Percentiles rank a stretch among this genome's conserved stretches.
phyloP scores from a whole-genome alignment of 2,329 filamentous ascomycete species.

The Phaeosphaeria sp. region DNA sequence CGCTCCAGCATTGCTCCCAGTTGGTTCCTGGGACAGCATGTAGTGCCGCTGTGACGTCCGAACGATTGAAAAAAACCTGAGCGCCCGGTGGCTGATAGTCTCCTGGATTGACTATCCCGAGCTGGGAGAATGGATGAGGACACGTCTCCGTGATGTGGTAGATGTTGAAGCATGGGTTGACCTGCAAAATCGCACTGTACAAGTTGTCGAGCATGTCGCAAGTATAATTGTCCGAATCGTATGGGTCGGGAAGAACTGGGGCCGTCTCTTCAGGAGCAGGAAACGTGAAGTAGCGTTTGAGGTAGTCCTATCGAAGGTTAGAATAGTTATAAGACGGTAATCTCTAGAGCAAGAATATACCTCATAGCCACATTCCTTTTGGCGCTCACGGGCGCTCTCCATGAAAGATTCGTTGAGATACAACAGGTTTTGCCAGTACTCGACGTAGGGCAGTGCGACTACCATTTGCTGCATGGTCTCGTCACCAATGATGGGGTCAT shows the following conservation, averaged over 20 bases:
- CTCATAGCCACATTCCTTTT: constrained; percentile 38
- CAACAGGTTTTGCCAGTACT: constrained; percentile 51
- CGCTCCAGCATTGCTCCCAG: constrained; percentile 51
- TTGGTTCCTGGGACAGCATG: constrained; percentile 54
- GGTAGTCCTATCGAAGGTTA: no score
- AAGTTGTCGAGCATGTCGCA: constrained; percentile 52
- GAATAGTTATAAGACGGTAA: no score
- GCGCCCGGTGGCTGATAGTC: constrained; percentile 50
- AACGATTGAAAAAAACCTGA: constrained; percentile 59
- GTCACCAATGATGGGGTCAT: constrained; percentile 55
- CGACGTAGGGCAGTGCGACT: constrained; percentile 43
- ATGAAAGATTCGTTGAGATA: constrained; percentile 53
- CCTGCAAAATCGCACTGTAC: constrained; percentile 47
- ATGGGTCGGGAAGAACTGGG: constrained; percentile 35
- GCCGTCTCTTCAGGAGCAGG: constrained; percentile 47
- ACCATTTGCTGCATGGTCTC: constrained; percentile 48
- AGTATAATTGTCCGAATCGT: constrained; percentile 26
- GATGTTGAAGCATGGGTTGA: constrained; percentile 60
- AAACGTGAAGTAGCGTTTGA: constrained; percentile 47
- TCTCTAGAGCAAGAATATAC: no score
- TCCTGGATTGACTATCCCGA: constrained; percentile 47
- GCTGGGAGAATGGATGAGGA: constrained; percentile 48
- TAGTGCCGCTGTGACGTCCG: constrained; percentile 58
- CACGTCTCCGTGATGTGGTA: constrained; percentile 57
- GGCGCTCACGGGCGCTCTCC: constrained; percentile 38